phyloP scores from a whole-genome alignment of 2,329 filamentous ascomycete species.

The Nannizziopsis arthrosporioides region DNA sequence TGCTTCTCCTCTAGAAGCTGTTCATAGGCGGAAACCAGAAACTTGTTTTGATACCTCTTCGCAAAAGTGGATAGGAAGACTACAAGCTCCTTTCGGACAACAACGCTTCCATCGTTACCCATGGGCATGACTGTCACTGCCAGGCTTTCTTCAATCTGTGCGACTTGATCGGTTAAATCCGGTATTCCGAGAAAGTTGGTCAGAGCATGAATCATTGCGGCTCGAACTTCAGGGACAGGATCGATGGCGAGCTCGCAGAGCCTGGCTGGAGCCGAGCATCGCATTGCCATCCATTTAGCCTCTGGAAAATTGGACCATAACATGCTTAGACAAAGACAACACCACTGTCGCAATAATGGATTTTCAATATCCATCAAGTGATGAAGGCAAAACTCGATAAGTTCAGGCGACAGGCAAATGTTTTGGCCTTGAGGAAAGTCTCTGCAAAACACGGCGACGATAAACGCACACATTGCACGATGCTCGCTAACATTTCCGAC shows the following conservation, averaged over 20 bases:
- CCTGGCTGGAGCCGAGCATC: constrained; percentile 70
- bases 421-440: constrained; percentile 83
- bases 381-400: constrained; percentile 75
- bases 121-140: constrained; percentile 82
- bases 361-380: constrained; percentile 81
- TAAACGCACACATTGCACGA: constrained; percentile 97
- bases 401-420: constrained; percentile 79
- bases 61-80: constrained; percentile 91
- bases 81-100: constrained; percentile 85
- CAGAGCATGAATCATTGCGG: constrained; percentile 84
- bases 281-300: constrained; percentile 91
- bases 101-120: constrained; percentile 83
- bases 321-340: constrained; percentile 87
- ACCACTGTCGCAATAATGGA: constrained; percentile 83
- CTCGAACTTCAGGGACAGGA: constrained; percentile 79
- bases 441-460: constrained; percentile 93
- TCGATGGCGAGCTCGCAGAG: constrained; percentile 73
- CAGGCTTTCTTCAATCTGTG: constrained; percentile 79
- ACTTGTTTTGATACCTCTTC: constrained; percentile 80
- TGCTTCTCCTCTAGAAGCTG: constrained; percentile 76
- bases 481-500: constrained; percentile 86
- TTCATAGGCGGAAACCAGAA: constrained; percentile 83
- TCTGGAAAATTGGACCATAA: constrained; percentile 84
- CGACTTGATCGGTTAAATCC: constrained; percentile 81
- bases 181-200: constrained; percentile 90